Evolutionary conservation across 1,139 yeast genomes (phyloP).

Genomic region (Sugiyamaella pinicola): DNA sequence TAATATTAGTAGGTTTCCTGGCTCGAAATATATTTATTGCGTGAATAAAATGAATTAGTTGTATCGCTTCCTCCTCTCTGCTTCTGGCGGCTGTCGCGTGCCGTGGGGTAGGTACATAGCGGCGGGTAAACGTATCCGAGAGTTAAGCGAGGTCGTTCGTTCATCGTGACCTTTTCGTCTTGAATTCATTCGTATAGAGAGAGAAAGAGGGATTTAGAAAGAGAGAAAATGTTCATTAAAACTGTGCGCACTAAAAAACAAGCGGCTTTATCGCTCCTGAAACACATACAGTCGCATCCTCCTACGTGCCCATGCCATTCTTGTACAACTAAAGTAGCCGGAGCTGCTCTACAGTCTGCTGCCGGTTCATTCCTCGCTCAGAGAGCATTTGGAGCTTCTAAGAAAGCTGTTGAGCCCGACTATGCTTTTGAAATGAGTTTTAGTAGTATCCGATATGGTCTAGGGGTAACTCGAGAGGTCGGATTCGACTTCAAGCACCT

Average conservation of each 20-base stretch:
- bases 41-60: background rate
- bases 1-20: conserved; percentile 6
- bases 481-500: conserved; percentile 46
- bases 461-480: conserved; percentile 46
- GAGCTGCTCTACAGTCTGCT: conserved; percentile 22
- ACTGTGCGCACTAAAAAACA: conserved; percentile 22
- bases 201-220: background rate
- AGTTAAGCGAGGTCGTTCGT: background rate
- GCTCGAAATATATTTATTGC: conserved; percentile 5
- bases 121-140: background rate
- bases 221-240: conserved; percentile 18
- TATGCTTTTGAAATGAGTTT: conserved; percentile 50
- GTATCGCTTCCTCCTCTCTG: background rate
- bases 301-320: conserved; percentile 43
- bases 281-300: conserved; percentile 40
- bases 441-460: conserved; percentile 46
- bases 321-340: conserved; percentile 33
- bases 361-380: conserved; percentile 24
- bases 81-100: background rate
- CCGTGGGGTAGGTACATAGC: conserved; percentile 3
- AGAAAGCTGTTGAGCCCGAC: conserved; percentile 35
- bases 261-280: conserved; percentile 31
- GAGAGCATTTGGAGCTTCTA: conserved; percentile 26
- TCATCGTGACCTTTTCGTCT: too few species aligned
- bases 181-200: background rate